Percentiles rank a stretch among this genome's conserved stretches.
These are phyloP conservation scores for Venturia effusa DNA, from an alignment of 2,329 filamentous ascomycete species.

Conservation along the genomic window DNA sequence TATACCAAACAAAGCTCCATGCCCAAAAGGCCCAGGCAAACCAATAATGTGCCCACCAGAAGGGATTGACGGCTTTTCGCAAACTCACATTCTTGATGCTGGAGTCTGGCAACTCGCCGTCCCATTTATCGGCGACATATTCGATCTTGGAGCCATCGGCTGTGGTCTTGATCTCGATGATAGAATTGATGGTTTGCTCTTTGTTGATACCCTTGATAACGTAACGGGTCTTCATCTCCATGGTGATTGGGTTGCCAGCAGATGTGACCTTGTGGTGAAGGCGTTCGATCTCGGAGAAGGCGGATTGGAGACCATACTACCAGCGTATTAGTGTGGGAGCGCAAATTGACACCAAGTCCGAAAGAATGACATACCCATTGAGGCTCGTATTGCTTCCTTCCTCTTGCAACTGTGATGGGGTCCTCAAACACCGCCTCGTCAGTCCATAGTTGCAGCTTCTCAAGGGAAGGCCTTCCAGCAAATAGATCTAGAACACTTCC, in stretches of 20 bases:
- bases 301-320: constrained; percentile 46
- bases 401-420: constrained; percentile 46
- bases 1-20: constrained; percentile 31
- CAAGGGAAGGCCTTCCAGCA: constrained; percentile 46
- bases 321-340: neutral
- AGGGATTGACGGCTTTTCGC: constrained; percentile 22
- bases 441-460: constrained; percentile 49
- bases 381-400: constrained; percentile 41
- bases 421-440: constrained; percentile 48
- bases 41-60: constrained; percentile 29
- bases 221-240: constrained; percentile 44
- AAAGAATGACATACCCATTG: constrained; percentile 30
- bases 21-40: constrained; percentile 27
- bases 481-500: constrained; percentile 53
- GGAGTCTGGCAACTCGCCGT: constrained; percentile 41
- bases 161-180: constrained; percentile 36
- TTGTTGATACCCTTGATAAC: constrained; percentile 42
- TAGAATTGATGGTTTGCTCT: constrained; percentile 39
- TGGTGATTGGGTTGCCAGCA: constrained; percentile 47
- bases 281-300: constrained; percentile 48
- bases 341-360: neutral
- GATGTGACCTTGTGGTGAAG: constrained; percentile 43
- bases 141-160: constrained; percentile 33
- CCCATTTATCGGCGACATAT: constrained; percentile 45
- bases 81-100: constrained; percentile 40